Percentiles rank a stretch among this genome's conserved stretches.
Conservation (phyloP, 192 early-diverging fungal species). For the Coemansia sp. region DNA sequence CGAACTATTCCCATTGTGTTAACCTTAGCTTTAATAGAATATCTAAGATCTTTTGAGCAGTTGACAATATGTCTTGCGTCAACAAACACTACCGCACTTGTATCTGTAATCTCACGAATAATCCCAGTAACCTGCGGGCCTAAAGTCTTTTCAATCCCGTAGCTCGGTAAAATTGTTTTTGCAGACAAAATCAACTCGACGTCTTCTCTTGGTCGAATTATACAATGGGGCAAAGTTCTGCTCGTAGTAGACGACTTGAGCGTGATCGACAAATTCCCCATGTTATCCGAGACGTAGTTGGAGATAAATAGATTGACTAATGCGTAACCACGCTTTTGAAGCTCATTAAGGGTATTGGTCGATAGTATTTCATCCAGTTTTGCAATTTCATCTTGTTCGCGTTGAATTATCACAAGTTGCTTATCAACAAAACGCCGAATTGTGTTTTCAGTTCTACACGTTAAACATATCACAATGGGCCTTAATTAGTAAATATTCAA, state of each 20-base stretch:
- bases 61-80: conserved; percentile 9
- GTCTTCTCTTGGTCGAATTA: conserved; percentile 67
- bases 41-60: conserved; percentile 3
- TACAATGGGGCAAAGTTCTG: conserved; percentile 58
- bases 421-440: background rate
- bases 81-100: background rate
- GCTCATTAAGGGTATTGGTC: background rate
- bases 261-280: conserved; percentile 67
- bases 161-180: too few species aligned
- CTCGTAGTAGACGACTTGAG: conserved; percentile 60
- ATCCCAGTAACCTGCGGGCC: background rate
- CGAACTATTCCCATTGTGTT: conserved; percentile 48
- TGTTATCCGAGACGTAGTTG: conserved; percentile 60
- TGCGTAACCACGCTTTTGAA: conserved; percentile 54
- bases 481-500: too few species aligned
- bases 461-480: background rate
- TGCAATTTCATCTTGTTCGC: background rate
- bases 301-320: conserved; percentile 61
- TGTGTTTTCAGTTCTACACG: background rate
- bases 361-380: background rate
- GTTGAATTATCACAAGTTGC: background rate
- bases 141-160: too few species aligned
- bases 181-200: conserved; percentile 49
- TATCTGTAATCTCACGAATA: background rate
- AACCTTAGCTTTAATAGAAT: background rate